Conservation (phyloP, 805 yeast genomes). For the Suhomyces sp. region DNA sequence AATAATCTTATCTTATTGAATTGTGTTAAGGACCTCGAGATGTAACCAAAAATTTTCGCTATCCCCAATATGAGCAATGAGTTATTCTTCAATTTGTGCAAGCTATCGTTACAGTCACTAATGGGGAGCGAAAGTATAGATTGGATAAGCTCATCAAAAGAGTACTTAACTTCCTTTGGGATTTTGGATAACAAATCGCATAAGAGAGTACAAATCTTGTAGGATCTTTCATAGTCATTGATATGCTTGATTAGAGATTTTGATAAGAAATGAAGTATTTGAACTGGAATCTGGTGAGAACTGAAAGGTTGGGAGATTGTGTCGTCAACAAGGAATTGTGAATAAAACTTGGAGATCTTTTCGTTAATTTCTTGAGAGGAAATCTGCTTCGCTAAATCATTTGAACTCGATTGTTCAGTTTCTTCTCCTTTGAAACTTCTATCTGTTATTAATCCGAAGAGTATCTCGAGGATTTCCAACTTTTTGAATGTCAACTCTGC, state of each 20-base stretch:
- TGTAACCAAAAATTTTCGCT: constrained; percentile 37
- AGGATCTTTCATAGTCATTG: constrained; percentile 14
- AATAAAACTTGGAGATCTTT: constrained; percentile 19
- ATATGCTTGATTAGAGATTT: constrained; percentile 17
- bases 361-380: constrained; percentile 12
- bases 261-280: constrained; percentile 19
- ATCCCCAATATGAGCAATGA: constrained; percentile 44
- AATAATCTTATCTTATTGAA: constrained; percentile 38
- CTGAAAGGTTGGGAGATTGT: constrained; percentile 14
- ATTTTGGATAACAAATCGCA: constrained; percentile 20
- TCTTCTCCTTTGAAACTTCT: constrained; percentile 45
- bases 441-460: constrained; percentile 60
- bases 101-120: background rate
- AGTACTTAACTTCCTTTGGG: constrained; percentile 14
- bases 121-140: constrained; percentile 15
- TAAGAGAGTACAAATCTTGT: constrained; percentile 19
- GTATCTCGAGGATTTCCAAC: constrained; percentile 37
- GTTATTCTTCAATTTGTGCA: constrained; percentile 6
- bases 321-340: constrained; percentile 6
- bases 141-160: constrained; percentile 10
- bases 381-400: too few species aligned
- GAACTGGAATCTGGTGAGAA: constrained; percentile 14
- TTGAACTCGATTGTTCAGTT: too few species aligned
- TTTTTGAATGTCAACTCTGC: constrained; percentile 23
- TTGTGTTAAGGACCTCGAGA: constrained; percentile 29